A percentile compares a stretch with the other conserved stretches of the same genome.
Evolutionary conservation across 2,329 filamentous ascomycete species (phyloP).

Genomic region (Hymenoscyphus linearis): DNA sequence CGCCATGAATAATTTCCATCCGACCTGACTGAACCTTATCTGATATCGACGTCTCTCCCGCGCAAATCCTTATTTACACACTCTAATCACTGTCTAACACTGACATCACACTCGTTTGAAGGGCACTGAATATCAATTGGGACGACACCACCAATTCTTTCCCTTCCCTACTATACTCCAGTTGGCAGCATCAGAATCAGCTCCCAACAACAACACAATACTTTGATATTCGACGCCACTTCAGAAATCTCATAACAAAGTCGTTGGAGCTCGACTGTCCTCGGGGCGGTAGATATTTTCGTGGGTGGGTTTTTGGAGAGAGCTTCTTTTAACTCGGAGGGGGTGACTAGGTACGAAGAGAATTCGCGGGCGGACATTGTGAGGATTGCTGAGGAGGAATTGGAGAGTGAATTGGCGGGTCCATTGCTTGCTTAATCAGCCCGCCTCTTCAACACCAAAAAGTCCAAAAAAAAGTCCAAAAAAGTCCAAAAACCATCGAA

Average conservation of each 20-base stretch:
- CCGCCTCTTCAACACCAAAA: no score
- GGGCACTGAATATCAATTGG: background rate
- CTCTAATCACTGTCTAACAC: background rate
- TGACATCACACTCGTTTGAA: background rate
- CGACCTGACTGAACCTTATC: no score
- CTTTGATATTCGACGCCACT: background rate
- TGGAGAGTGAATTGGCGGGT: background rate
- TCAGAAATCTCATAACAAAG: background rate
- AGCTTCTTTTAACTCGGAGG: constrained; percentile 73
- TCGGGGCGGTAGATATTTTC: constrained; percentile 73
- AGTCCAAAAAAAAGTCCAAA: no score
- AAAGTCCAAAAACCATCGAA: no score
- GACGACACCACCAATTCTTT: background rate
- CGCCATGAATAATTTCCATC: background rate
- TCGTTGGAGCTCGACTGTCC: constrained; percentile 64
- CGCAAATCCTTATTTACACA: background rate
- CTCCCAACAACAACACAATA: background rate
- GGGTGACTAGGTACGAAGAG: constrained; percentile 80
- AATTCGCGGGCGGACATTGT: constrained; percentile 44
- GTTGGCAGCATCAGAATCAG: background rate
- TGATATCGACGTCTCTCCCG: background rate
- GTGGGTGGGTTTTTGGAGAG: constrained; percentile 77
- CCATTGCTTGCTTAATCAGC: no score
- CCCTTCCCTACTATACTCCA: background rate
- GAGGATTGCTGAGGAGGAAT: constrained; percentile 19